Conservation (phyloP, 306 rosid genomes). For the Morella rubra region DNA sequence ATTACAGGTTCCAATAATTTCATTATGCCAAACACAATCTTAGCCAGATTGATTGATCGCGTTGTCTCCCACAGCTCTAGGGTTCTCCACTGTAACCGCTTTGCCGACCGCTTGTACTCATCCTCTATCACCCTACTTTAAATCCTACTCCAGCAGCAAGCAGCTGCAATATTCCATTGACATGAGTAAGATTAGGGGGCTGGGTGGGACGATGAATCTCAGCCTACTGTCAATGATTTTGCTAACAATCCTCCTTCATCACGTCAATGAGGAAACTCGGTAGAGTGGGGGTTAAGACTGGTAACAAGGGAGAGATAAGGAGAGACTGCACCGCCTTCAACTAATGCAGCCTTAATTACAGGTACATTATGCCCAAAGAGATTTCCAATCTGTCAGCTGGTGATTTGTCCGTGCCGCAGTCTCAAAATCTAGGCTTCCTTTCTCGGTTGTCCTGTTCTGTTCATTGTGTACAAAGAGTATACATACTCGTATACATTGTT, state of each 20-base stretch:
- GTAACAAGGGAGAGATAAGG: slow-evolving; percentile 55
- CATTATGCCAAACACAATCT: slow-evolving; percentile 33
- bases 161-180: slow-evolving; percentile 13
- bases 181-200: no score
- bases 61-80: slow-evolving; percentile 70
- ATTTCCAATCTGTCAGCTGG: neutral
- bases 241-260: slow-evolving; percentile 53
- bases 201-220: slow-evolving; percentile 43
- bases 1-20: neutral
- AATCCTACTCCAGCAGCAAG: slow-evolving; percentile 32
- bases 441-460: neutral
- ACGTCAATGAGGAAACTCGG: slow-evolving; percentile 75
- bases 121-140: slow-evolving; percentile 59
- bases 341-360: slow-evolving; percentile 24
- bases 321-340: slow-evolving; percentile 62
- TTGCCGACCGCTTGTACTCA: slow-evolving; percentile 47
- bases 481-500: no score
- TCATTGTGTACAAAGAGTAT: neutral
- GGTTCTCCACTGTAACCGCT: slow-evolving; percentile 71
- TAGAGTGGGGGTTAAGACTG: slow-evolving; percentile 73
- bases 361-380: no score
- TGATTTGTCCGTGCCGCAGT: neutral
- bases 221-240: slow-evolving; percentile 46
- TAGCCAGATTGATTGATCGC: slow-evolving; percentile 66
- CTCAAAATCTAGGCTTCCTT: neutral